Conservation (phyloP, 1,284 basidiomycete species). For the Blastosporella zonata region DNA sequence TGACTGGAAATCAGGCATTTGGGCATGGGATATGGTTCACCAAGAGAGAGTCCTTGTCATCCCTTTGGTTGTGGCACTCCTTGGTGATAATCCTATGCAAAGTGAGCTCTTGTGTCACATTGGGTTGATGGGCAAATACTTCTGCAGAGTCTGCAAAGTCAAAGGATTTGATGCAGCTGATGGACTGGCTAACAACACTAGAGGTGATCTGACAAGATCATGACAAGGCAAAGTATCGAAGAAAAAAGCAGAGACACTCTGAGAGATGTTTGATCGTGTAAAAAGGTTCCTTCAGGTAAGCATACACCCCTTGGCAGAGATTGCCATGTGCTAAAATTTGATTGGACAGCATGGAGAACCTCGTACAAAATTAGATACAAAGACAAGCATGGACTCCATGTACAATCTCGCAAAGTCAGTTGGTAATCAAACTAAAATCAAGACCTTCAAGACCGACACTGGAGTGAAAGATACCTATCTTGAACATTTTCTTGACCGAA, state of each 20-base stretch:
- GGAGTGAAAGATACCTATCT: background rate
- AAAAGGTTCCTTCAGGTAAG: no score
- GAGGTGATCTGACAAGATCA: background rate
- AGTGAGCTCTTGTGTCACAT: constrained; percentile 37
- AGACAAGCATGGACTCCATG: no score
- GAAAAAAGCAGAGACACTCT: no score
- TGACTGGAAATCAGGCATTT: background rate
- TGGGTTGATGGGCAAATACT: constrained; percentile 29
- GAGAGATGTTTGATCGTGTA: no score
- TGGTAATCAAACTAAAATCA: background rate
- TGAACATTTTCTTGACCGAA: background rate
- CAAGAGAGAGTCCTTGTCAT: constrained; percentile 28
- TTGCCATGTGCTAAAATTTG: no score
- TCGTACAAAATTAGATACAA: no score
- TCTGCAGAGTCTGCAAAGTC: constrained; percentile 31
- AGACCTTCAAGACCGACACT: background rate
- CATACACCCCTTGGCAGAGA: no score
- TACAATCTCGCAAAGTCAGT: no score
- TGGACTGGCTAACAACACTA: no score
- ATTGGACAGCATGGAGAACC: no score
- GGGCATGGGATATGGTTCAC: constrained; percentile 27
- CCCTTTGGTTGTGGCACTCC: constrained; percentile 29
- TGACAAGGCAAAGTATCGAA: no score
- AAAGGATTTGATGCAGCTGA: constrained; percentile 11
- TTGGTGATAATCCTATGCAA: constrained; percentile 40